A percentile compares a stretch with the other conserved stretches of the same genome.
phyloP scores from a whole-genome alignment of 495 filamentous ascomycete species.

The Aspergillus sclerotioniger region DNA sequence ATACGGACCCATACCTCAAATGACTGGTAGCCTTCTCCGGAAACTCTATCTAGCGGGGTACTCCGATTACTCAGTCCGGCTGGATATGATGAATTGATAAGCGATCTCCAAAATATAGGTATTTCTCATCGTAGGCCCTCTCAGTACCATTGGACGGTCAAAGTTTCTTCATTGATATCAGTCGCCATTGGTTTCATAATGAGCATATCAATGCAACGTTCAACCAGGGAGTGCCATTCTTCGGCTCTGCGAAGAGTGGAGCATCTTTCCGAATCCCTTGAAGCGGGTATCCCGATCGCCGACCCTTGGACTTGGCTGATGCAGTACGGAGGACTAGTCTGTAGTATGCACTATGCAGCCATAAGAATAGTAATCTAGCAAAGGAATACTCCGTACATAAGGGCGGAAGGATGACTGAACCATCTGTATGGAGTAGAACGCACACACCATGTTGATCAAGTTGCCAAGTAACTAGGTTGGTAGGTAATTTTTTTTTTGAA shows the following conservation, averaged over 20 bases:
- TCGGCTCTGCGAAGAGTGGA: conserved; percentile 17
- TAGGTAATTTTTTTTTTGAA: not conserved
- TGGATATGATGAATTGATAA: not conserved
- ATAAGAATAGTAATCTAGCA: conserved; percentile 12
- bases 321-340: conserved; percentile 4
- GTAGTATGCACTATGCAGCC: not conserved
- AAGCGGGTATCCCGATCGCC: conserved; percentile 24
- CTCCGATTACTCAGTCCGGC: not conserved
- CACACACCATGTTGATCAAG: conserved; percentile 7
- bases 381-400: not conserved
- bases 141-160: not conserved
- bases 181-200: conserved; percentile 13
- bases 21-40: conserved; percentile 7
- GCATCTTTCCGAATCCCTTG: conserved; percentile 18
- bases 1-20: conserved; percentile 6
- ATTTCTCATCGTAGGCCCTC: not conserved
- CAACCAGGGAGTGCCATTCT: conserved; percentile 16
- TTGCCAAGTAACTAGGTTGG: not conserved
- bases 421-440: not conserved
- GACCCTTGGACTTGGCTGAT: conserved; percentile 12
- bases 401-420: conserved; percentile 1
- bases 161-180: conserved; percentile 2
- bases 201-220: conserved; percentile 7
- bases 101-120: not conserved
- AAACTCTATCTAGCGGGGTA: conserved; percentile 9